These are phyloP conservation scores for Stygiomarasmius scandens DNA, from an alignment of 1,284 basidiomycete genomes.

Conservation along the genomic window DNA sequence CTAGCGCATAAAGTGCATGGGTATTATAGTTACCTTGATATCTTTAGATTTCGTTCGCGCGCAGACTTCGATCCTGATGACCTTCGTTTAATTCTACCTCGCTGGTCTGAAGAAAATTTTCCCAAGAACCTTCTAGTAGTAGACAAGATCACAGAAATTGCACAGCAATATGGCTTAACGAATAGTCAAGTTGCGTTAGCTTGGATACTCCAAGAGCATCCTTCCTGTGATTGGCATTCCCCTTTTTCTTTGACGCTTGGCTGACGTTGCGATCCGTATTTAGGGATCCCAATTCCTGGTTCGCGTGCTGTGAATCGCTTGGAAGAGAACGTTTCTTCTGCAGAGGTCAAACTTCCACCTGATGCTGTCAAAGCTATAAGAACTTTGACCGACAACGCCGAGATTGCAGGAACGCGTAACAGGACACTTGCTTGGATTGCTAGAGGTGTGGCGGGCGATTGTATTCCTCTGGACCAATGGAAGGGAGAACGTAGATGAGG, in stretches of 20 bases:
- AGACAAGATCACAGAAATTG: constrained; percentile 34
- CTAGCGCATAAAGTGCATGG: too few relatives aligned
- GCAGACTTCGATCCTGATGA: constrained; percentile 26
- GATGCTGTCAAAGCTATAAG: constrained; percentile 33
- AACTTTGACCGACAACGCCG: constrained; percentile 25
- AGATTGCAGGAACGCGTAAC: constrained; percentile 25
- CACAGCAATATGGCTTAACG: constrained; percentile 37
- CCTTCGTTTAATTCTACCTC: constrained; percentile 22
- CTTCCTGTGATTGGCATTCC: constrained; percentile 18
- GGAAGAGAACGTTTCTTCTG: constrained; percentile 33
- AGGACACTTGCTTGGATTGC: constrained; percentile 1
- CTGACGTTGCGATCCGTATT: too few relatives aligned
- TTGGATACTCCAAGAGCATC: constrained; percentile 44
- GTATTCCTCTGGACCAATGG: constrained; percentile 26
- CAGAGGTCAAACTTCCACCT: constrained; percentile 26
- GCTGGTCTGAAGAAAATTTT: constrained; percentile 44
- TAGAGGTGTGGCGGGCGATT: constrained; percentile 13
- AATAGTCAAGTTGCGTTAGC: constrained; percentile 51
- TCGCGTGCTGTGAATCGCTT: constrained; percentile 25
- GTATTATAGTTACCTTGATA: too few relatives aligned
- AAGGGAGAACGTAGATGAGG: constrained; percentile 17
- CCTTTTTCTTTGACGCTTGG: too few relatives aligned
- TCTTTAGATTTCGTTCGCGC: constrained; percentile 22
- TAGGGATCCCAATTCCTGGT: constrained; percentile 30
- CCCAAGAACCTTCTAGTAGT: constrained; percentile 42